Base-by-base conservation (phyloP, 2,329 filamentous ascomycete species). In the Aspergillus oerlinghausenensis region DNA sequence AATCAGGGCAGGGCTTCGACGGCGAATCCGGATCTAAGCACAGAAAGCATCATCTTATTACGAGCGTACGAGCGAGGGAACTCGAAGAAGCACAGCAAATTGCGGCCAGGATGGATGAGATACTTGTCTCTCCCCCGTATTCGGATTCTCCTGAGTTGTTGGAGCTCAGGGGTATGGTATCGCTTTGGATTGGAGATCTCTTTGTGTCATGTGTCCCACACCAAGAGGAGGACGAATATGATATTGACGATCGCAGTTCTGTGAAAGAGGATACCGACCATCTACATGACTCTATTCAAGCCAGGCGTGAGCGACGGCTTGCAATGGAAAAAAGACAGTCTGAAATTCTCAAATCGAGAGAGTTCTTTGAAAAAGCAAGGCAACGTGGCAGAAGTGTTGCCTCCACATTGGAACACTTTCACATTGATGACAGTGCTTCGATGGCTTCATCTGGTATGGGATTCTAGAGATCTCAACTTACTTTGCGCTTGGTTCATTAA, bases 101-200 rank as follows among this genome's bases (percentile, higher is more conserved):
- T 54, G 85, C 86, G 3, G 74, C 78, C 5, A 82, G 86, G 28
- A 85, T 96, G 79, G 89, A 95, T 67, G 80, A 83, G 48, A 66
- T 91, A 28, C 82, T 95, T 72, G 79, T 82, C 45, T 86, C 82
- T 38, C 80, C 85, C 25, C 90, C 90, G 0, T 96, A 86, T 67
- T 85, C 85, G 29, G 84, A 86, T 55, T 86, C 86, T 63, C 72
- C 78, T 4, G 83, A 86, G 58, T 75, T 96, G 58, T 76, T 92
- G 49, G 79, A 87, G 50, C 75, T 96, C 25, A 81, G 90, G 52
- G 91, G 83, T 8, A 90, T 91, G 82, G 75, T 92, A 5, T 84
- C 85, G 0, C 76, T 94, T 17, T 96, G 90, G 80, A 78, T 90
- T 17, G 88, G 82, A 6, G 90, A 96, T 70, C 74, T 96, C 29